phyloP scores from a whole-genome alignment of 139 green algal genomes.

The Auxenochlorella pyrenoidosa region DNA sequence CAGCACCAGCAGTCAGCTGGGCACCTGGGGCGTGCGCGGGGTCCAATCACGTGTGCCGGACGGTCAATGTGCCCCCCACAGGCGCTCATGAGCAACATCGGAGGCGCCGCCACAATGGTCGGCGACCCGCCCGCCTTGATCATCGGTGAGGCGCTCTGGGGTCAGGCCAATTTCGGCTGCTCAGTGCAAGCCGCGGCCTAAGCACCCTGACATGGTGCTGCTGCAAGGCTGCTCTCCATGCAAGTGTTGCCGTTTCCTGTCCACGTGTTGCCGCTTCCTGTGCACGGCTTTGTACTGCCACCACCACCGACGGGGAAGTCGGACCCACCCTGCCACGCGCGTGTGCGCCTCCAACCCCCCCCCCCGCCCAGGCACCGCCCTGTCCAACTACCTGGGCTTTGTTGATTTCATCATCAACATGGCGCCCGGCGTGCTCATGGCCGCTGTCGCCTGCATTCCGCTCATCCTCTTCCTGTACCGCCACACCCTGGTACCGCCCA shows the following conservation, averaged over 20 bases:
- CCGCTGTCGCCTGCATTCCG: conserved; percentile 9
- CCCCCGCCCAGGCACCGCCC: conserved; percentile 50
- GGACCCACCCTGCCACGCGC: too few relatives aligned
- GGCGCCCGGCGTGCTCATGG: conserved; percentile 53
- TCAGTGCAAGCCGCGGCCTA: too few relatives aligned
- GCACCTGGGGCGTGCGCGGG: not conserved
- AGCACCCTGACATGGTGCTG: too few relatives aligned
- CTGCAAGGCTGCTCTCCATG: too few relatives aligned
- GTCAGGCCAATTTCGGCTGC: too few relatives aligned
- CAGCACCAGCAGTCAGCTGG: not conserved
- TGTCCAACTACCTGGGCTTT: conserved; percentile 52
- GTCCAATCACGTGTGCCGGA: not conserved
- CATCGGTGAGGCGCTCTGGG: conserved; percentile 39
- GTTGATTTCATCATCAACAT: conserved; percentile 59
- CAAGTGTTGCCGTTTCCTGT: too few relatives aligned
- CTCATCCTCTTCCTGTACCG: conserved; percentile 49
- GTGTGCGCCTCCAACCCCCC: too few relatives aligned
- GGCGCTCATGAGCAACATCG: conserved; percentile 59
- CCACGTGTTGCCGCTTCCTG: too few relatives aligned
- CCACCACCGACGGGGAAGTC: too few relatives aligned
- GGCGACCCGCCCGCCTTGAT: conserved; percentile 72
- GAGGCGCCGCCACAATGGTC: conserved; percentile 63
- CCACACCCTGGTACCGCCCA: not conserved
- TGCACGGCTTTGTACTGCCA: too few relatives aligned
- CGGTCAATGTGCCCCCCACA: not conserved